Evolutionary conservation across 176 grass and related monocot species (phyloP), one percentile per base, ranked within the genome.

Genomic region (Cenchrus fungigraminus): DNA sequence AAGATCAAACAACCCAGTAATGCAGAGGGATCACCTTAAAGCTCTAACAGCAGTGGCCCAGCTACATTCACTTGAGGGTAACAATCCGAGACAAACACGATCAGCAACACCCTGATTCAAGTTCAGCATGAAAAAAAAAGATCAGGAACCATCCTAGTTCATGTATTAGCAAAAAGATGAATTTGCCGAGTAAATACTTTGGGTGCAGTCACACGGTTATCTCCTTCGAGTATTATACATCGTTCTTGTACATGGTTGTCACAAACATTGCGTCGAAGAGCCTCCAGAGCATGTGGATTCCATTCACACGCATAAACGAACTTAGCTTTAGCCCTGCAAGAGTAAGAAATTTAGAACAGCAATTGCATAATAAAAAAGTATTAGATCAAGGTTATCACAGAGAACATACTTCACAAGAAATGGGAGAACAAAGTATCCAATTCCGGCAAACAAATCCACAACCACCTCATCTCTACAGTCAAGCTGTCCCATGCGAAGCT

Each of bases 301-400:
- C 93, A 95, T 81, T 95, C 96, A 43, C 96, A 98, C 58, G 96
- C 93, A 94, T 98, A 98, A 68, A 95, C 89, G 29, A 98, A 78
- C 82, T 98, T 98, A 64, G 93, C 96, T 84, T 69, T 88, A 71
- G 96, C 91, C 85, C 96, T 98, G 84, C 15, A 79, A 51, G 82
- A 75, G 64, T 14, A 82, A 66, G 83, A 57, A 32, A 59, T 59
- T 82, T 32, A 82, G 45, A 68, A 31, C 8, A 54, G 0, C 4
- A 45, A 7, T 6, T 52, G 58, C 77, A 69, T 15, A 86, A 67
- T 68, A 20, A 74, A 37, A 68, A 46, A 13, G 12, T 0, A 31
- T 61, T 45, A 43, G 34, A 86, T 28, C 16, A 74, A 79, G 50
- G 11, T 6, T 74, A 40, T 68, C 43, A 0, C 25, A 58, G 54